phyloP scores from a whole-genome alignment of 177 flowering plant genomes.

The Tripterygium wilfordii region DNA sequence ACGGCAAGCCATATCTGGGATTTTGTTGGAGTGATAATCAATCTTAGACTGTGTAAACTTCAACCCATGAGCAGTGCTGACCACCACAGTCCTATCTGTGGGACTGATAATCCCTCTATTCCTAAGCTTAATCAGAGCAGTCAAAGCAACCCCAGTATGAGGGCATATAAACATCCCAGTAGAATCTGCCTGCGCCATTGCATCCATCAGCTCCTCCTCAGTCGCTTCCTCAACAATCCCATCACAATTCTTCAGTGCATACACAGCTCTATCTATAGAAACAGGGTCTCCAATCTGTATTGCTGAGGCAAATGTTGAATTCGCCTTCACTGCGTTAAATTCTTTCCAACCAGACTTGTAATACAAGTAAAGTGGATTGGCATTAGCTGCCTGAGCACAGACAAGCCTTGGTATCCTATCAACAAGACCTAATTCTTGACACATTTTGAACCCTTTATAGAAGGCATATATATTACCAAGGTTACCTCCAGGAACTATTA shows the following conservation, averaged over 20 bases:
- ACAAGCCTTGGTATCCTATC: slow-evolving; percentile 37
- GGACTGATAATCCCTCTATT: slow-evolving; percentile 29
- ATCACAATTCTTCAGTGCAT: slow-evolving; percentile 26
- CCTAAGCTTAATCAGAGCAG: slow-evolving; percentile 36
- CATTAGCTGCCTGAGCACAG: slow-evolving; percentile 44
- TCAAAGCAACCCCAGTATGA: slow-evolving; percentile 39
- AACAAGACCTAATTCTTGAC: slow-evolving; percentile 35
- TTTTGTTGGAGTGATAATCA: slow-evolving; percentile 34
- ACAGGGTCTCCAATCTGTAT: slow-evolving; percentile 44
- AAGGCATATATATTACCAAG: slow-evolving; percentile 42
- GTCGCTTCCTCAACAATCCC: slow-evolving; percentile 44
- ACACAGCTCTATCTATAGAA: slow-evolving; percentile 36
- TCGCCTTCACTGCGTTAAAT: slow-evolving; percentile 29
- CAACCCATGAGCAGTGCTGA: slow-evolving; percentile 45
- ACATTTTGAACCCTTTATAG: slow-evolving; percentile 44
- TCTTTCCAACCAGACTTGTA: slow-evolving; percentile 37
- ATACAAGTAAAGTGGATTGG: slow-evolving; percentile 36
- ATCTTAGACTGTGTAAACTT: slow-evolving; percentile 38
- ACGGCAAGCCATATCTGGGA: slow-evolving; percentile 33
- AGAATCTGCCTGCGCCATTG: slow-evolving; percentile 40
- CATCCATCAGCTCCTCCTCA: slow-evolving; percentile 45
- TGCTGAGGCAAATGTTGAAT: slow-evolving; percentile 36
- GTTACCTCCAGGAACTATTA: slow-evolving; percentile 42
- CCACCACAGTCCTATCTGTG: slow-evolving; percentile 32
- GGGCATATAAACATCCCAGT: slow-evolving; percentile 43